phyloP scores from a whole-genome alignment of 2,329 filamentous ascomycete genomes.

The Pestalotiopsis sp. region DNA sequence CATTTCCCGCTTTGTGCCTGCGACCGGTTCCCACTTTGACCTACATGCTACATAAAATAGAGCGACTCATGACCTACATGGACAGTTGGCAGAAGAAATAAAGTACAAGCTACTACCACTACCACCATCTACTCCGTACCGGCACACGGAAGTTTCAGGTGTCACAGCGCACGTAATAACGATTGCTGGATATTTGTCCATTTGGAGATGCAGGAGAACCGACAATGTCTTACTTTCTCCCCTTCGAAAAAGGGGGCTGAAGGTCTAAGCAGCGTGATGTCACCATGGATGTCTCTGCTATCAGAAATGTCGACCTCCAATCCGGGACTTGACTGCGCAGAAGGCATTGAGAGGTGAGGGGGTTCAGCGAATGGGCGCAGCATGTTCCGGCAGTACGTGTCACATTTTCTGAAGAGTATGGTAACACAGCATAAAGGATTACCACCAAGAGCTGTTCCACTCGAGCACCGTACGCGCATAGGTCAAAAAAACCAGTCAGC shows the following conservation, averaged over 20 bases:
- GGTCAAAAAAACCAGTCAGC: background rate
- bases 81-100: conserved; percentile 1
- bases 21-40: background rate
- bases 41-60: background rate
- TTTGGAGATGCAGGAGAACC: background rate
- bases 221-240: background rate
- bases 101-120: background rate
- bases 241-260: background rate
- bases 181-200: background rate
- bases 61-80: background rate
- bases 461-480: background rate
- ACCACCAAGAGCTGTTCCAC: background rate
- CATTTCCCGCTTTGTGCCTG: background rate
- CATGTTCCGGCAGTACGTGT: background rate
- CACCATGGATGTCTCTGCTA: background rate
- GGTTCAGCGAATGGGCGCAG: background rate
- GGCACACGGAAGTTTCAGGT: conserved; percentile 2
- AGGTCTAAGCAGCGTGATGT: background rate
- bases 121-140: background rate
- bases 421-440: conserved; percentile 4
- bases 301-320: background rate
- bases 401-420: background rate
- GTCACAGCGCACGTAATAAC: background rate
- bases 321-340: background rate
- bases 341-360: background rate